Evolutionary conservation across 1,139 yeast species (phyloP).

Genomic region (Taphrina pruni): DNA sequence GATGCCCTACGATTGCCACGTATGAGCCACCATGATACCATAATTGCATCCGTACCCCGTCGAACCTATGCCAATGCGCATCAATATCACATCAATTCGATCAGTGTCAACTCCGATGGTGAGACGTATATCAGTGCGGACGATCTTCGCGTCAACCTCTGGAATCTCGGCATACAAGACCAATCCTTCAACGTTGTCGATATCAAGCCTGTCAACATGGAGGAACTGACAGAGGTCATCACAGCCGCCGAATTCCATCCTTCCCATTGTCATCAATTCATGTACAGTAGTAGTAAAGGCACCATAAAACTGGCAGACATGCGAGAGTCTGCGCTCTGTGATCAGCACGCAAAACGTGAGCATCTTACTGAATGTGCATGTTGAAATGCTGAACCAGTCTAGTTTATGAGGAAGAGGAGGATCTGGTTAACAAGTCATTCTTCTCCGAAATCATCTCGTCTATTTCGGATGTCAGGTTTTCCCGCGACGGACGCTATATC

Average conservation of each 20-base stretch:
- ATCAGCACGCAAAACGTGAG: constrained; percentile 70
- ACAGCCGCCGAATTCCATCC: constrained; percentile 99
- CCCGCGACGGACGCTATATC: constrained; percentile 90
- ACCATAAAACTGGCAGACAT: constrained; percentile 94
- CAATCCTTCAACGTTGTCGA: constrained; percentile 95
- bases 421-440: constrained; percentile 90
- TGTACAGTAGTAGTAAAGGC: constrained; percentile 97
- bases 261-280: constrained; percentile 83
- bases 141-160: constrained; percentile 90
- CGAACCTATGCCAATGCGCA: constrained; percentile 93
- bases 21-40: constrained; percentile 87
- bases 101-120: constrained; percentile 91
- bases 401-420: constrained; percentile 89
- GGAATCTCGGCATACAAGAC: constrained; percentile 95
- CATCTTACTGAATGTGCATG: neutral
- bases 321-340: constrained; percentile 95
- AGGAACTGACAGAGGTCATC: constrained; percentile 96
- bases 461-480: constrained; percentile 91
- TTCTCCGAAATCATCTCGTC: constrained; percentile 97
- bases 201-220: constrained; percentile 98
- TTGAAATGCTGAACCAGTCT: constrained; percentile 14
- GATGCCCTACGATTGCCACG: constrained; percentile 73
- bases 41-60: constrained; percentile 93
- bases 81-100: constrained; percentile 96
- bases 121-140: constrained; percentile 94